A percentile compares a stretch with the other conserved stretches of the same genome.
Conservation (phyloP, 768 basidiomycete species). For the Cystobasidium onofrii region DNA sequence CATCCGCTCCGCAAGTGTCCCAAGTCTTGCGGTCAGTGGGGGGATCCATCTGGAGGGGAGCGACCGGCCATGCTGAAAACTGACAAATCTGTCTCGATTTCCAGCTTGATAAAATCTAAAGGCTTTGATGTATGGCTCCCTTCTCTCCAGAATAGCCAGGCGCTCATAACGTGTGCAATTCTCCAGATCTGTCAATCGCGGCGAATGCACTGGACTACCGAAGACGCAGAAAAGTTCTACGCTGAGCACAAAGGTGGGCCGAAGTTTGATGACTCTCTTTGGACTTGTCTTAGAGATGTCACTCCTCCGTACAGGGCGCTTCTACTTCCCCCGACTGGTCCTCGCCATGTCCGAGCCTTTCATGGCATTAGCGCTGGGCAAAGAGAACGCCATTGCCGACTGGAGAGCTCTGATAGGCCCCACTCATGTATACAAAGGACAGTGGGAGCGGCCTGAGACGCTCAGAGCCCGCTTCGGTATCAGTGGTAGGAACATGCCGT, state of each 20-base stretch:
- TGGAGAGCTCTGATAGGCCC: constrained; percentile 39
- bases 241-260: constrained; percentile 37
- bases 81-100: background rate
- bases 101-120: background rate
- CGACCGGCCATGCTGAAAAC: background rate
- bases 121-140: constrained; percentile 4
- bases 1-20: constrained; percentile 36
- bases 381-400: constrained; percentile 35
- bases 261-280: background rate
- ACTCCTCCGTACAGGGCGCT: constrained; percentile 29
- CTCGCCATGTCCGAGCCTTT: constrained; percentile 38
- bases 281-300: background rate
- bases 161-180: background rate
- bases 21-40: background rate
- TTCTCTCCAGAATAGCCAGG: background rate
- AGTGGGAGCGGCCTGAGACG: constrained; percentile 36
- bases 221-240: constrained; percentile 39
- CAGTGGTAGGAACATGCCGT: constrained; percentile 14
- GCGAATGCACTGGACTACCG: constrained; percentile 35
- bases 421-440: constrained; percentile 38
- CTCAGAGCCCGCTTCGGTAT: constrained; percentile 39
- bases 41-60: background rate
- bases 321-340: constrained; percentile 41
- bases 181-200: constrained; percentile 38
- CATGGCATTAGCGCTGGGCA: constrained; percentile 37